Evolutionary conservation across 345 rosid species (phyloP), one percentile per base, ranked within the genome.

Genomic region (Eutrema yunnanense): DNA sequence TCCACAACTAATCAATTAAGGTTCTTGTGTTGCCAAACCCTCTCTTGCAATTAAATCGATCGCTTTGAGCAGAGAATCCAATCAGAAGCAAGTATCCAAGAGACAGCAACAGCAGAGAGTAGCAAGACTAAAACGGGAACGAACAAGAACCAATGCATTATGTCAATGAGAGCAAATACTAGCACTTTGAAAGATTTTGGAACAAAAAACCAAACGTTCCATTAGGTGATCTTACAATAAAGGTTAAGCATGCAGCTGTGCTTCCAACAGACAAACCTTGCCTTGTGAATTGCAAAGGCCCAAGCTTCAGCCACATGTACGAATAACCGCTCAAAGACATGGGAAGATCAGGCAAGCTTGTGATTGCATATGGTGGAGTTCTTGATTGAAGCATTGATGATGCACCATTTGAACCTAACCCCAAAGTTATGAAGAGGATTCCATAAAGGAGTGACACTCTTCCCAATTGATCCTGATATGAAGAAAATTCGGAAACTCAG

Each of bases 261-360:
- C 96, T 94, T 58, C 96, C 98, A 72, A 91, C 96, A 51, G 97
- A 88, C 70, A 91, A 79, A 52, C 95, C 95, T 87, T 94, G 89
- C 86, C 95, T 85, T 13, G 97, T 91, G 74, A 94, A 89, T 59
- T 81, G 91, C 43, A 94, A 80, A 2, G 98, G 97, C 4, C 97
- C 98, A 7, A 94, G 78, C 81, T 91, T 91, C 70, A 88, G 75
- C 37, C 91, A 83, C 74, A 89, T 70, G 82, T 94, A 94, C 11
- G 92, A 84, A 61, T 94, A 94, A 62, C 97, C 90, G 29, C 74
- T 80, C 72, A 88, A 62, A 9, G 97, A 91, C 66, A 79, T 56
- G 75, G 96, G 96, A 82, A 94, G 77, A 70, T 79, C 75, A 33
- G 96, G 92, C 83, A 94, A 82, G 67, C 89, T 85, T 22, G 79